Conservation (phyloP, 1,284 basidiomycete species). For the Vanrija sp. region DNA sequence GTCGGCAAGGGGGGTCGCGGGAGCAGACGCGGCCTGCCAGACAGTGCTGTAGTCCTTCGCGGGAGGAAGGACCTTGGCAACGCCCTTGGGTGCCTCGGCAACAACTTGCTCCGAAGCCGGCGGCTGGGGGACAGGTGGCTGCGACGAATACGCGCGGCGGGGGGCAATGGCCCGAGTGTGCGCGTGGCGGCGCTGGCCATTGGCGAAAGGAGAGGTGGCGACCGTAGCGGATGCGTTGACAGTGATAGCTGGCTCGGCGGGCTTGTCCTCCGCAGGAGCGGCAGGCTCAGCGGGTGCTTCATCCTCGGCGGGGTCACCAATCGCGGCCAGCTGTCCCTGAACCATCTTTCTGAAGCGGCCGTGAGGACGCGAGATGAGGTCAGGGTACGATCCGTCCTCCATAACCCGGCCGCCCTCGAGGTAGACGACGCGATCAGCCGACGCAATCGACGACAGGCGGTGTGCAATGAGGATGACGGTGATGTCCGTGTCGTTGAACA, state of each 20-base stretch:
- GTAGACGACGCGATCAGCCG: conserved; percentile 51
- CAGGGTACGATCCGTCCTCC: conserved; percentile 51
- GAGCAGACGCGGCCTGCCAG: conserved; percentile 30
- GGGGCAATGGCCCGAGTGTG: conserved; percentile 18
- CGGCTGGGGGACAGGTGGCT: conserved; percentile 31
- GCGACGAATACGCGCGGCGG: conserved; percentile 2
- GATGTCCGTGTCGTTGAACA: conserved; percentile 51
- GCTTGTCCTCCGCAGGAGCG: not conserved
- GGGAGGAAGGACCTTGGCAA: not conserved
- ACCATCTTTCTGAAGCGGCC: conserved; percentile 48
- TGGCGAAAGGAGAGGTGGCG: conserved; percentile 14
- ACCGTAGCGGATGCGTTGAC: conserved; percentile 3
- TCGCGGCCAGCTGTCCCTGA: conserved; percentile 43
- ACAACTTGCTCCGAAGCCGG: not conserved
- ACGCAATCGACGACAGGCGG: conserved; percentile 52
- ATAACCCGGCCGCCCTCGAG: conserved; percentile 51
- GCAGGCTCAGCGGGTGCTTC: not conserved
- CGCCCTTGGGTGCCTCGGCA: conserved; percentile 1
- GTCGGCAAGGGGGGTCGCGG: conserved; percentile 25
- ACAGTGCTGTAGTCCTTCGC: conserved; percentile 28
- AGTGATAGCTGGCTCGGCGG: conserved; percentile 6
- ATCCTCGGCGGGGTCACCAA: conserved; percentile 32
- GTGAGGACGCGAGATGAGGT: conserved; percentile 41
- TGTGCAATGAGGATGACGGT: conserved; percentile 55
- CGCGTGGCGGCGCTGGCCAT: conserved; percentile 16